Evolutionary conservation across 768 basidiomycete genomes (phyloP), one percentile per base, ranked within the genome.

Genomic region (Tylopilus intermedius): DNA sequence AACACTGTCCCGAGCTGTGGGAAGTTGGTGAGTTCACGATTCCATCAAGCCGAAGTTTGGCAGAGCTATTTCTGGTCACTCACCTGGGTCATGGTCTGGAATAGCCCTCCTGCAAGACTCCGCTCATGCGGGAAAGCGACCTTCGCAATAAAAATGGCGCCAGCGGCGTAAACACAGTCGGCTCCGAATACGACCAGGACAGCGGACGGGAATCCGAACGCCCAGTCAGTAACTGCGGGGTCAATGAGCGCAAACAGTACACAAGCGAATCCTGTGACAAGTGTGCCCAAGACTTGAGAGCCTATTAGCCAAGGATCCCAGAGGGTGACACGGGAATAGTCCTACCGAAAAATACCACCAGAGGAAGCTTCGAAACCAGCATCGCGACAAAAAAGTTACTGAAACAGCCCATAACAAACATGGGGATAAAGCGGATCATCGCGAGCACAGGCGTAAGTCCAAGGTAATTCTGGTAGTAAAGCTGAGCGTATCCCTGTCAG

Each of bases 21-120:
- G n/a, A n/a, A n/a, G n/a, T n/a, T n/a, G n/a, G n/a, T n/a, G n/a
- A n/a, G n/a, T n/a, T n/a, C n/a, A n/a, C n/a, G n/a, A n/a, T n/a
- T n/a, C n/a, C n/a, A n/a, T n/a, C n/a, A n/a, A n/a, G n/a, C n/a
- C n/a, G n/a, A 10, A 30, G 7, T 9, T 35, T 35, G 33, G 4
- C n/a, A n/a, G n/a, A n/a, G n/a, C n/a, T n/a, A n/a, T n/a, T n/a
- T n/a, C n/a, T 3, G 33, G 48, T 13, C 5, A 15, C 68, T 50
- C 51, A 82, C 83, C 72, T 86, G 84, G 5, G 79, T 84, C 78
- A 90, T 81, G 0, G 88, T 88, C 63, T 87, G 84, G 67, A 90
- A 90, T n/a, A 90, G 52, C 11, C 81, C 89, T 2, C 86, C 88
- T 5, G 83, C 81, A 4, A 90, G 73, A 66, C 81, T 83, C 66